A percentile compares a stretch with the other conserved stretches of the same genome.
phyloP scores from a whole-genome alignment of 176 grass and related monocot species.

The Oryza glumipatula region DNA sequence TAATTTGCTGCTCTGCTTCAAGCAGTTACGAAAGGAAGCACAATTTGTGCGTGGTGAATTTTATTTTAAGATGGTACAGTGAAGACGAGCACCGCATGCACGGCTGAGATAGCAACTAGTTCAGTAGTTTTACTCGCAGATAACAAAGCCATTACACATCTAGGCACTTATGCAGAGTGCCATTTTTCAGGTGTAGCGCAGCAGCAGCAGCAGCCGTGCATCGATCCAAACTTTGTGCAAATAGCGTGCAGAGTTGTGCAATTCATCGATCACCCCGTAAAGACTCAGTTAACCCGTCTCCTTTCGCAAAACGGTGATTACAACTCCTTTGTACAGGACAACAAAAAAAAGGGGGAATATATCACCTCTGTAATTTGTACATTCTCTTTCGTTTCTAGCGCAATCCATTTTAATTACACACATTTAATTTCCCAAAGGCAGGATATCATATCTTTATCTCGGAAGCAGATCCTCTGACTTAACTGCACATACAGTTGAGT shows the following conservation, averaged over 20 bases:
- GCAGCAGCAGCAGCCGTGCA: neutral
- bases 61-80: too few species aligned
- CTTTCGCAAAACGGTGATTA: too few species aligned
- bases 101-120: too few species aligned
- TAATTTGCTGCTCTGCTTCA: neutral
- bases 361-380: neutral
- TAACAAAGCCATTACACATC: too few species aligned
- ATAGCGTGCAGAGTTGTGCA: neutral
- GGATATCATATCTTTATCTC: neutral
- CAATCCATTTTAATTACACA: neutral
- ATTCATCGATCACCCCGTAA: neutral
- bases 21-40: too few species aligned
- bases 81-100: too few species aligned
- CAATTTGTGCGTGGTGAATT: too few species aligned
- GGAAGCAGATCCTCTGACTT: neutral
- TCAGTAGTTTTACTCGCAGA: too few species aligned
- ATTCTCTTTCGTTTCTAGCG: neutral
- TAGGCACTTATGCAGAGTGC: too few species aligned
- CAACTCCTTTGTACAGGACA: neutral
- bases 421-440: neutral
- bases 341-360: neutral
- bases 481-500: too few species aligned
- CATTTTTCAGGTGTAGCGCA: neutral
- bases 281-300: neutral
- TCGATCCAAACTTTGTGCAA: neutral